phyloP scores from a whole-genome alignment of 352 stramenopile species.

The Pythium apleroticum region DNA sequence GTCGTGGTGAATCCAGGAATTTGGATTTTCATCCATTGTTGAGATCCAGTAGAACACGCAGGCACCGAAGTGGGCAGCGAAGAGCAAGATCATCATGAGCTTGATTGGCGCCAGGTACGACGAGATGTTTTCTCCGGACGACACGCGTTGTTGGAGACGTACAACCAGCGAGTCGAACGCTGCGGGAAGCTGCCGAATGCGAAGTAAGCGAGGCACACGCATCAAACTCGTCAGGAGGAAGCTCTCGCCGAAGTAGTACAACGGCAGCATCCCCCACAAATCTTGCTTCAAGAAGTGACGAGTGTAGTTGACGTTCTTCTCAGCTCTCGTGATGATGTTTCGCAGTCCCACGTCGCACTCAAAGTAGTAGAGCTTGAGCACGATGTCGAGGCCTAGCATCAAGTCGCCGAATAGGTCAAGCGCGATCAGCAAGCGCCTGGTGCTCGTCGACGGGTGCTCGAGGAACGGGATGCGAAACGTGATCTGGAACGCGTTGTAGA shows the following conservation, averaged over 20 bases:
- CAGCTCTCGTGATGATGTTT: slow-evolving; percentile 51
- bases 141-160: slow-evolving; percentile 64
- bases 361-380: slow-evolving; percentile 78
- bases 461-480: slow-evolving; percentile 76
- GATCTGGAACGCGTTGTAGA: slow-evolving; percentile 70
- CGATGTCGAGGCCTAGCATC: slow-evolving; percentile 50
- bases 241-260: slow-evolving; percentile 65
- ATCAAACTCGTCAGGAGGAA: slow-evolving; percentile 60
- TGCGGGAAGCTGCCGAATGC: slow-evolving; percentile 35
- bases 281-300: slow-evolving; percentile 42
- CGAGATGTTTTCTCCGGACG: slow-evolving; percentile 52
- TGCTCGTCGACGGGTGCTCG: slow-evolving; percentile 25
- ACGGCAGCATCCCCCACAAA: slow-evolving; percentile 43
- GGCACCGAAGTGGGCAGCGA: slow-evolving; percentile 59
- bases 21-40: slow-evolving; percentile 53
- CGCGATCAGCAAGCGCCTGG: slow-evolving; percentile 29
- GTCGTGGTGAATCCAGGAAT: slow-evolving; percentile 72
- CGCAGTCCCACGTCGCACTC: slow-evolving; percentile 55
- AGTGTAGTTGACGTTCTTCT: slow-evolving; percentile 46
- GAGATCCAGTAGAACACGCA: slow-evolving; percentile 78
- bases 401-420: slow-evolving; percentile 47
- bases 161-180: slow-evolving; percentile 66
- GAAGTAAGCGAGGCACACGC: slow-evolving; percentile 57
- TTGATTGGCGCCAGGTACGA: slow-evolving; percentile 67
- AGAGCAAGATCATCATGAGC: slow-evolving; percentile 57